Base-by-base conservation (phyloP, 805 yeast genomes). In the Wickerhamiella occidentalis region DNA sequence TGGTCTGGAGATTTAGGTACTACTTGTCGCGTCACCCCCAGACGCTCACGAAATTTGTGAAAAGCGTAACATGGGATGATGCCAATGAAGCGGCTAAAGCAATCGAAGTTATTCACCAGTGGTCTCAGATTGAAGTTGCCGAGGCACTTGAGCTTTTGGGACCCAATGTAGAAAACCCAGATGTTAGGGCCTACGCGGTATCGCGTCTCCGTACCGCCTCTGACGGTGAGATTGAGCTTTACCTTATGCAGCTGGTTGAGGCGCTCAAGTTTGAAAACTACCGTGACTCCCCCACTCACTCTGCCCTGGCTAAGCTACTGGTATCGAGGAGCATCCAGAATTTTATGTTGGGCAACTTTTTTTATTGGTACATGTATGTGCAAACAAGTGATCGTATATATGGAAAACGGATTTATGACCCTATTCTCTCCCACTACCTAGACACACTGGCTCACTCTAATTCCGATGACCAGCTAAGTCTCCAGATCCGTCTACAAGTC, bases 331-430 rank as follows among this genome's bases (percentile, higher is more conserved):
- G 95, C 0, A 69, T 80, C 1, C 68, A 74, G 17, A 83, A 82
- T 60, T 74, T 75, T 18, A 69, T 75, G 17, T 68, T 94, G 37
- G 92, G 95, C 0, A 87, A 80, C 60, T 85, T 76, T 60, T 78
- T 94, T 53, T 88, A 85, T 63, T 92, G 98, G 97, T 85, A 82
- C 61, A 74, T 92, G 46, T 81, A 80, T 55, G 95, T 94, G 1
- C 96, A 90, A 59, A 44, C 60, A 3, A 76, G 82, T 26, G 85
- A 82, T 58, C 95, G 85, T 51, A 75, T 73, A 33, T 61, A 64
- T 38, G 74, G 73, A 2, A 61, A 63, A 23, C 60, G 64, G 29
- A 67, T 70, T 21, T 78, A 66, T 57, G 65, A 63, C 52, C 75
- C 72, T 15, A 71, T 78, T 6, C 54, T 75, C 38, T 68, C 70